Percentiles rank a stretch among this genome's conserved stretches.
phyloP scores from a whole-genome alignment of 2,329 filamentous ascomycete species.

The Colletotrichum camelliae region DNA sequence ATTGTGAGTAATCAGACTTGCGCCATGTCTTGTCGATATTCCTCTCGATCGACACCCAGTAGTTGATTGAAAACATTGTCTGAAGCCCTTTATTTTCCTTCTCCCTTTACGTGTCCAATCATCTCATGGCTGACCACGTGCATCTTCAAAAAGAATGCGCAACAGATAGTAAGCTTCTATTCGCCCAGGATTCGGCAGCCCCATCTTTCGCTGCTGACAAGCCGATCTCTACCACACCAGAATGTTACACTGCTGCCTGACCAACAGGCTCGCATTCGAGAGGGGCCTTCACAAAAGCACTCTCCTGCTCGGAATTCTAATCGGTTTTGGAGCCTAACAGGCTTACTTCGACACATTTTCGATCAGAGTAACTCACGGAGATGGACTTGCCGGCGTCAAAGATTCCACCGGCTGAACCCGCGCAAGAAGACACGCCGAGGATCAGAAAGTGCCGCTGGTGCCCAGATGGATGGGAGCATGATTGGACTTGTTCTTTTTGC shows the following conservation, averaged over 20 bases:
- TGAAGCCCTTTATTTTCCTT: not conserved
- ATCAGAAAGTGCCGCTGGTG: not conserved
- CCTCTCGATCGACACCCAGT: fast-evolving
- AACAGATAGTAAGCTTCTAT: not conserved
- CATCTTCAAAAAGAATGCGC: not conserved
- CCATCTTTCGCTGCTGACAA: not conserved
- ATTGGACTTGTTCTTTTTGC: not conserved
- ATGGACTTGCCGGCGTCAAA: not conserved
- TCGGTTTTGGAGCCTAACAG: not conserved
- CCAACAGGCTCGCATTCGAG: not conserved
- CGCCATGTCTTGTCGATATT: not conserved
- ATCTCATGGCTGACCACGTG: not conserved
- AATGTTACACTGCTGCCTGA: not conserved
- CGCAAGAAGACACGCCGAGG: not conserved
- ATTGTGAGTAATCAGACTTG: not conserved
- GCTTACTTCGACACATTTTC: not conserved
- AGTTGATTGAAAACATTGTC: not conserved
- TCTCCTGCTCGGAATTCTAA: not conserved
- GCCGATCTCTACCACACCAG: not conserved
- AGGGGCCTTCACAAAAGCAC: not conserved
- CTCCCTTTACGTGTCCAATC: not conserved
- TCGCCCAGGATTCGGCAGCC: not conserved
- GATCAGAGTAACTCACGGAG: fast-evolving
- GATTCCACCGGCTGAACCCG: not conserved
- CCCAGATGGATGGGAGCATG: not conserved